A percentile compares a stretch with the other conserved stretches of the same genome.
Conservation (phyloP, 2,329 filamentous ascomycete genomes). For the Colletotrichum kahawae region DNA sequence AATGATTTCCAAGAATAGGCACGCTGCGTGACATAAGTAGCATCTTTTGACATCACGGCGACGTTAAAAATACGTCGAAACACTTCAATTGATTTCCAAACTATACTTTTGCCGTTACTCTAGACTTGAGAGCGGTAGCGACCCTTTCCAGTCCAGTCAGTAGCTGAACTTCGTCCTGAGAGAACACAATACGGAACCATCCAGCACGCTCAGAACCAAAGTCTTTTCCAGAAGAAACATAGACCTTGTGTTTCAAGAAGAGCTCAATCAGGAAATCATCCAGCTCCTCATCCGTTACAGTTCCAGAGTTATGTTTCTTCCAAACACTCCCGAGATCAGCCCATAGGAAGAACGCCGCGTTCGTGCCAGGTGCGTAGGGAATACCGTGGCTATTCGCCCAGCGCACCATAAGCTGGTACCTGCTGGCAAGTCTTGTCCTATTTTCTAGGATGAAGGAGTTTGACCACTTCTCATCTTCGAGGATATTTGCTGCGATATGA, state of each 20-base stretch:
- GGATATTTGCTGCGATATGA: constrained; percentile 13
- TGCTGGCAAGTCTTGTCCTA: constrained; percentile 38
- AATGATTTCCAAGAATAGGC: too few relatives aligned
- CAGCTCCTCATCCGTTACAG: constrained; percentile 68
- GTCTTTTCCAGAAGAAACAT: constrained; percentile 37
- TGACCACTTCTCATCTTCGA: constrained; percentile 31
- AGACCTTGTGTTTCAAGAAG: constrained; percentile 35
- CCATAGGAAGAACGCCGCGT: constrained; percentile 63
- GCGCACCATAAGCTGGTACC: constrained; percentile 40
- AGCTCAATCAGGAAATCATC: not conserved
- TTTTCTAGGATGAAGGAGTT: constrained; percentile 50
- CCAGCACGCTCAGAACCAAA: constrained; percentile 43
- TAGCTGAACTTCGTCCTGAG: constrained; percentile 34
- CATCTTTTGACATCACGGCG: too few relatives aligned
- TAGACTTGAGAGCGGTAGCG: not conserved
- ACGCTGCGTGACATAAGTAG: too few relatives aligned
- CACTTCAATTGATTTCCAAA: too few relatives aligned
- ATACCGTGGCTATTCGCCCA: constrained; percentile 46
- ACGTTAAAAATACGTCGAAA: too few relatives aligned
- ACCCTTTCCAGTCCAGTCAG: constrained; percentile 25
- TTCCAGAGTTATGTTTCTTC: constrained; percentile 78
- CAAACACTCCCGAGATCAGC: constrained; percentile 49
- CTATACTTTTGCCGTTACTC: not conserved
- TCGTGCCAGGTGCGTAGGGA: constrained; percentile 48
- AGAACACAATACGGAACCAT: constrained; percentile 45